Conservation (phyloP, 257 asterid species). For the Nemophila menziesii region DNA sequence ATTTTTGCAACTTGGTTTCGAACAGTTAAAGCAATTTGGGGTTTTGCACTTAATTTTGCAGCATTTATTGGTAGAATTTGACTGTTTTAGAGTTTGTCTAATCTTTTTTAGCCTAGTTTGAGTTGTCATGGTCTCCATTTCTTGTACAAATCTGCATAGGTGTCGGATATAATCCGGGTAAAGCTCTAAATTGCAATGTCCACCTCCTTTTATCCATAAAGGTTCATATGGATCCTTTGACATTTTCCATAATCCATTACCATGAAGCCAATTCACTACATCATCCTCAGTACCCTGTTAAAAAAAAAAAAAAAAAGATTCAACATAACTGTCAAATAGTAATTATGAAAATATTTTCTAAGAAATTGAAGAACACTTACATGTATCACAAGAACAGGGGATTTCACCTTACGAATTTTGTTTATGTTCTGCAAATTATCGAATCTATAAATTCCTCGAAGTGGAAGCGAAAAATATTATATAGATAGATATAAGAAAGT, state of each 20-base stretch:
- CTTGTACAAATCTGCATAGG: slow-evolving; percentile 67
- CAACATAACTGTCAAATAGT: neutral
- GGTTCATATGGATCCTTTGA: slow-evolving; percentile 90
- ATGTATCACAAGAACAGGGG: slow-evolving; percentile 90
- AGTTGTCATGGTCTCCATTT: slow-evolving; percentile 86
- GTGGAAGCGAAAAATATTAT: neutral
- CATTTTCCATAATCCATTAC: slow-evolving; percentile 74
- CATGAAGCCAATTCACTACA: slow-evolving; percentile 87
- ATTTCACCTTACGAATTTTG: slow-evolving; percentile 85
- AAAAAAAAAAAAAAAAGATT: neutral
- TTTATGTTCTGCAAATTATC: slow-evolving; percentile 70
- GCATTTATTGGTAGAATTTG: slow-evolving; percentile 27
- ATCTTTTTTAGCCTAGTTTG: slow-evolving; percentile 50
- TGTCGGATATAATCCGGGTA: slow-evolving; percentile 91
- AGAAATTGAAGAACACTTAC: slow-evolving; percentile 37
- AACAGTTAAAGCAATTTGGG: slow-evolving; percentile 40
- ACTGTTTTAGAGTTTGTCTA: slow-evolving; percentile 34
- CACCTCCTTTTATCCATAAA: slow-evolving; percentile 97
- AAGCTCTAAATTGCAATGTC: slow-evolving; percentile 98
- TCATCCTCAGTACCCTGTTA: slow-evolving; percentile 94
- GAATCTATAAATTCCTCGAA: slow-evolving; percentile 12
- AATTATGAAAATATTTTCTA: neutral
- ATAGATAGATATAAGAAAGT: neutral
- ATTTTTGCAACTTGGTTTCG: slow-evolving; percentile 21
- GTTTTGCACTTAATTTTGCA: slow-evolving; percentile 31